Evolutionary conservation across 2,329 filamentous ascomycete species (phyloP).

Genomic region (Fusarium brevicatenulatum): DNA sequence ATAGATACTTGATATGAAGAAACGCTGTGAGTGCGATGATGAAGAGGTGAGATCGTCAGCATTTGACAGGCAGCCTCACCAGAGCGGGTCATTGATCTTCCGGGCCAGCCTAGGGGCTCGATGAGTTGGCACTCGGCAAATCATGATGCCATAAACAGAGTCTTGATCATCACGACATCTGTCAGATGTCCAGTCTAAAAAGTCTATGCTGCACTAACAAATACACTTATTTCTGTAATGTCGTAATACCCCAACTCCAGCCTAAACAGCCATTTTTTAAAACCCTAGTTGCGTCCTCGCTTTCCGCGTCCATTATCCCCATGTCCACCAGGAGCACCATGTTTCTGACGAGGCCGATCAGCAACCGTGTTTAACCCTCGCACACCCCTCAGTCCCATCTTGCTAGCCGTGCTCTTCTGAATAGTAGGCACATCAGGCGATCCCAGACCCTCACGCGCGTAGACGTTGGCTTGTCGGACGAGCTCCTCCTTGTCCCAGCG

Average conservation of each 20-base stretch:
- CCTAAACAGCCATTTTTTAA: background rate
- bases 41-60: background rate
- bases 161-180: background rate
- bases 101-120: fast-evolving
- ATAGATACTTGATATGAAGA: background rate
- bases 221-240: background rate
- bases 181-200: conserved; percentile 3
- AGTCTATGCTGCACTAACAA: conserved; percentile 15
- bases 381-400: conserved; percentile 67
- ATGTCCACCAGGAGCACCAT: conserved; percentile 20
- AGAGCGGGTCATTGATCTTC: background rate
- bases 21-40: background rate
- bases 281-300: conserved; percentile 13
- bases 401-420: conserved; percentile 59
- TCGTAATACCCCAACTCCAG: conserved; percentile 19
- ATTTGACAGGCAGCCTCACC: too few species aligned
- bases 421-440: conserved; percentile 59
- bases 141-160: background rate
- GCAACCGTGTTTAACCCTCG: conserved; percentile 59
- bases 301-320: conserved; percentile 15
- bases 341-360: conserved; percentile 51
- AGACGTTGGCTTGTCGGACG: conserved; percentile 62
- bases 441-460: conserved; percentile 59
- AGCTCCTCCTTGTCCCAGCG: conserved; percentile 56
- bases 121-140: fast-evolving